Base-by-base conservation (phyloP, 345 rosid genomes). In the Eucalyptus marginata region DNA sequence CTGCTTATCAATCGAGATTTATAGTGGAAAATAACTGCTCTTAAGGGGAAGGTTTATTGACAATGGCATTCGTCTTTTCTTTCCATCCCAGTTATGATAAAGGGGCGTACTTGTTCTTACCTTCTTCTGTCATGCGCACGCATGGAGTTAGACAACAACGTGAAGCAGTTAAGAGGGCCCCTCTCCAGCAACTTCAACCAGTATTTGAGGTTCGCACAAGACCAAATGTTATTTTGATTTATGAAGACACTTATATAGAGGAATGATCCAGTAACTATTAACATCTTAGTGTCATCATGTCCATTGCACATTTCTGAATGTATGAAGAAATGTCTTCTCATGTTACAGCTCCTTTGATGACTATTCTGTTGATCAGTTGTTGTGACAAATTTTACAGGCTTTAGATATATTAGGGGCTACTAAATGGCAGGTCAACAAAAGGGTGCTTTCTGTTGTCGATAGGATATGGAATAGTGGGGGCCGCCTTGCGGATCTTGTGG, bases 391-490 rank as follows among this genome's bases (percentile, higher is more conserved):
- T 87, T 94, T 76, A 10, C 84, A 98, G 99, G 99, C 99, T 59
- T 91, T 98, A 89, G 94, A 98, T 94, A 96, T 97, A 13, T 95
- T 98, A n/a, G 99, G 99, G 93, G 94, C 93, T 89, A 94, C 99
- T 84, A 98, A 95, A 90, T 98, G 99, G 99, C 95, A 98, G 89
- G 92, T 98, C 89, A 98, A 96, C 90, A 97, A 93, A 90, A 94
- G 94, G 94, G 90, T 98, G 68, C 95, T 98, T 89, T 91, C 95
- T 88, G 95, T 97, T 90, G 93, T 97, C 59, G 99, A 98, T 88
- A 94, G 98, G 95, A 93, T 98, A 86, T 98, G 99, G 99, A 95
- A 96, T 89, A 94, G 90, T 90, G 99, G 99, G 90, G 99, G 98
- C 89, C 79, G 90, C 90, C 92, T 96, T 88, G 97, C 96, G 89